These are phyloP conservation scores for Gaertneriomyces semiglobifer DNA, from an alignment of 192 early-diverging fungal genomes.

Conservation along the genomic window DNA sequence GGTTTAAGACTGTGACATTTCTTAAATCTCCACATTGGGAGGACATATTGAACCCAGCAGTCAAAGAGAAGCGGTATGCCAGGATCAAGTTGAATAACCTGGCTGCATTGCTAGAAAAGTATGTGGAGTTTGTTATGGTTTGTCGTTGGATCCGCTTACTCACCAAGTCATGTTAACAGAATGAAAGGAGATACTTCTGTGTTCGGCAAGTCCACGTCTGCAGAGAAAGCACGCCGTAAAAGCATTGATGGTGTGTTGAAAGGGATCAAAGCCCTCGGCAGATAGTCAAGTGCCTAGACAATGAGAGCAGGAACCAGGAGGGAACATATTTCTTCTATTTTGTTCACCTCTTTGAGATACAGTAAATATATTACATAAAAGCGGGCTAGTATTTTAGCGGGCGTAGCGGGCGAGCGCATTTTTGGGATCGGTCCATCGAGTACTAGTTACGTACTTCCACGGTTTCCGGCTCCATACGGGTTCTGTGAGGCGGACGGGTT, in stretches of 20 bases:
- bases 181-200: slow-evolving; percentile 36
- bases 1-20: slow-evolving; percentile 57
- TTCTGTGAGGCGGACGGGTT: slow-evolving; percentile 24
- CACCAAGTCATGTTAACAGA: slow-evolving; percentile 13
- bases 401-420: slow-evolving; percentile 24
- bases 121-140: slow-evolving; percentile 23
- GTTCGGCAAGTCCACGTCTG: slow-evolving; percentile 38
- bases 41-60: slow-evolving; percentile 64
- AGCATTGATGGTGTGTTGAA: slow-evolving; percentile 44
- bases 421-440: slow-evolving; percentile 39
- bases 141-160: neutral
- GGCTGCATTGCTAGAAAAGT: slow-evolving; percentile 79
- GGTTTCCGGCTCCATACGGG: slow-evolving; percentile 45
- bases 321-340: too few species aligned
- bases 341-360: too few species aligned
- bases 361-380: too few species aligned
- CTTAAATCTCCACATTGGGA: slow-evolving; percentile 70
- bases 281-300: too few species aligned
- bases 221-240: slow-evolving; percentile 42
- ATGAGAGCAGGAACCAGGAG: too few species aligned
- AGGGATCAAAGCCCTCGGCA: slow-evolving; percentile 14
- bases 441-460: slow-evolving; percentile 47
- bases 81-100: slow-evolving; percentile 61
- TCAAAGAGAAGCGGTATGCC: slow-evolving; percentile 65
- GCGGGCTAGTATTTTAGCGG: too few species aligned